phyloP scores from a whole-genome alignment of 352 stramenopile genomes.

The Phytopythium ostracodes region DNA sequence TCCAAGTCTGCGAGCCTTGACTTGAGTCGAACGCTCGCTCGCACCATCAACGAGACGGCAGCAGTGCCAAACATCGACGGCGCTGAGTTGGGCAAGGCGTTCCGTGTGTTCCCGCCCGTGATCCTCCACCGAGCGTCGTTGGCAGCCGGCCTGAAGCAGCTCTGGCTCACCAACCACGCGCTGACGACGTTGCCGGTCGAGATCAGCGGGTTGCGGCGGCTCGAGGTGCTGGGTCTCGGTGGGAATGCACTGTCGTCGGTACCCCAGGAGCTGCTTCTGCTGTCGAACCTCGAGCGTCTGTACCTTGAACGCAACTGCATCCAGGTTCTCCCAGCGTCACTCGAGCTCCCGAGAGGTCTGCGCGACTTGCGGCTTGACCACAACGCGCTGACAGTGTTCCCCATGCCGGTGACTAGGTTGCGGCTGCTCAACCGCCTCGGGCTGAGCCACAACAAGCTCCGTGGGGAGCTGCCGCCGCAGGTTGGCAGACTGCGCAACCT shows the following conservation, averaged over 20 bases:
- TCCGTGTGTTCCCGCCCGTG: constrained; percentile 37
- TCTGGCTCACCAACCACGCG: constrained; percentile 69
- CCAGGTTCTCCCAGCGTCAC: constrained; percentile 24
- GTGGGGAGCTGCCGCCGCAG: constrained; percentile 23
- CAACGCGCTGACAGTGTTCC: constrained; percentile 50
- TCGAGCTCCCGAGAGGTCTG: constrained; percentile 34
- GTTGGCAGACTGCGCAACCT: constrained; percentile 56
- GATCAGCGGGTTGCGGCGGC: constrained; percentile 35
- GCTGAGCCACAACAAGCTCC: constrained; percentile 55
- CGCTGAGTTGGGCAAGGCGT: neutral
- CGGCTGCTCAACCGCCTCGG: constrained; percentile 51
- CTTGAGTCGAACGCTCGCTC: constrained; percentile 22
- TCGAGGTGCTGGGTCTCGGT: constrained; percentile 53
- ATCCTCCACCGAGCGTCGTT: constrained; percentile 29
- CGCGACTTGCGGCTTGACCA: constrained; percentile 49
- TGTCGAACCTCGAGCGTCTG: constrained; percentile 43
- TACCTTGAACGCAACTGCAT: constrained; percentile 68
- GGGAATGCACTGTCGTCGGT: constrained; percentile 52
- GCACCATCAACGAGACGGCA: neutral
- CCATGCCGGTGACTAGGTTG: constrained; percentile 41
- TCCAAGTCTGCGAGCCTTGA: constrained; percentile 31
- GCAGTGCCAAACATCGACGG: neutral
- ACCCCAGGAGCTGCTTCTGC: constrained; percentile 27
- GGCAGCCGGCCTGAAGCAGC: constrained; percentile 36
- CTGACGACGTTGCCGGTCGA: constrained; percentile 34